Evolutionary conservation across 257 asterid genomes (phyloP).

Genomic region (Solanum gracilifrons): DNA sequence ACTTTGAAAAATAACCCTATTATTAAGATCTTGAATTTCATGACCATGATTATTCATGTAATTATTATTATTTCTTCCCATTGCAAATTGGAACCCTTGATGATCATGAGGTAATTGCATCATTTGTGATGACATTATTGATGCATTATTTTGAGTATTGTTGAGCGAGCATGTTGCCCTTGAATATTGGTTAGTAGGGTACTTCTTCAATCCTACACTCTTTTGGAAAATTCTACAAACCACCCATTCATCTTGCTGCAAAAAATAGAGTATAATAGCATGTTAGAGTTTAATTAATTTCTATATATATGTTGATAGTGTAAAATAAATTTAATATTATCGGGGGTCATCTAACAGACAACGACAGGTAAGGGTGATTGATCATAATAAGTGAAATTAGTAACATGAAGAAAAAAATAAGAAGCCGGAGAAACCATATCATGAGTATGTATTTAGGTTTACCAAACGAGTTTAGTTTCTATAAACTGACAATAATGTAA

Average conservation of each 20-base stretch:
- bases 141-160: slow-evolving; percentile 16
- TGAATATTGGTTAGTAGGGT: slow-evolving; percentile 40
- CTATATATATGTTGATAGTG: neutral
- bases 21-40: slow-evolving; percentile 46
- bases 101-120: slow-evolving; percentile 28
- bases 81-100: slow-evolving; percentile 22
- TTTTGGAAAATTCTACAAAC: slow-evolving; percentile 90
- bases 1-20: slow-evolving; percentile 13
- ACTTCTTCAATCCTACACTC: slow-evolving; percentile 61
- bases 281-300: neutral
- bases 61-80: slow-evolving; percentile 7
- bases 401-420: neutral
- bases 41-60: slow-evolving; percentile 36
- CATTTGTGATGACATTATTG: slow-evolving; percentile 32
- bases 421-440: neutral
- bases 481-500: neutral
- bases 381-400: neutral
- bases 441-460: neutral
- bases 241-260: slow-evolving; percentile 96
- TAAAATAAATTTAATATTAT: neutral
- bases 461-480: neutral
- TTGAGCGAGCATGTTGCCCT: slow-evolving; percentile 39
- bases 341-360: neutral
- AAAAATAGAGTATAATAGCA: neutral
- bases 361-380: neutral